These are phyloP conservation scores for Talaromyces ruber DNA, from an alignment of 495 filamentous ascomycete genomes.

Conservation along the genomic window DNA sequence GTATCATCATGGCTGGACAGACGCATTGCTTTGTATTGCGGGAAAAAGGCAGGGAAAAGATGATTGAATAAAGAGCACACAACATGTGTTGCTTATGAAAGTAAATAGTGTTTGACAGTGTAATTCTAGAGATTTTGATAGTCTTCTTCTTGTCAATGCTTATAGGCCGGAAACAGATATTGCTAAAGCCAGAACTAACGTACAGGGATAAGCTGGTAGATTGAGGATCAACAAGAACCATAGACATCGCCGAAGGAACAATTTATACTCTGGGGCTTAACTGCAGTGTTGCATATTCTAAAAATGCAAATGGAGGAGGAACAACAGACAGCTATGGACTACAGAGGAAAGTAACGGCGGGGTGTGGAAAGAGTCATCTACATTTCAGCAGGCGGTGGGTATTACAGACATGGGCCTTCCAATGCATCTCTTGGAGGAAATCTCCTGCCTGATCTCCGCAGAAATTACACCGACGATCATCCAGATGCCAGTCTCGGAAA, in stretches of 20 bases:
- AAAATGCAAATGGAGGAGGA: neutral
- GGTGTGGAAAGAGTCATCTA: neutral
- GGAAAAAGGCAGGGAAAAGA: neutral
- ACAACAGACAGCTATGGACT: neutral
- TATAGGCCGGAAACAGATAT: neutral
- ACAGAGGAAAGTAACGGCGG: neutral
- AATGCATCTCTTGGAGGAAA: slow-evolving; percentile 20
- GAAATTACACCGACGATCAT: slow-evolving; percentile 17
- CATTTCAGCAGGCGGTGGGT: neutral
- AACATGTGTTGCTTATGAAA: neutral
- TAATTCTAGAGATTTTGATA: neutral
- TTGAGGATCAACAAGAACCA: neutral
- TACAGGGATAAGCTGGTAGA: neutral
- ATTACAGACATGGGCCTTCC: neutral
- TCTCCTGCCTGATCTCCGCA: slow-evolving; percentile 9
- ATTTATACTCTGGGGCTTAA: neutral
- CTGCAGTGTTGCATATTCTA: neutral
- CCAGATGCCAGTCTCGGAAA: slow-evolving; percentile 18
- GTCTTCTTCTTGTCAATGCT: neutral
- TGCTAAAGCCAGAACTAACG: neutral
- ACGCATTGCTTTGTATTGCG: neutral
- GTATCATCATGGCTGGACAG: neutral
- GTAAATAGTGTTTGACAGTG: neutral
- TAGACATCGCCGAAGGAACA: neutral
- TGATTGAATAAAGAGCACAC: neutral